Percentiles rank a stretch among this genome's conserved stretches.
phyloP scores from a whole-genome alignment of 2,329 filamentous ascomycete genomes.

The Parasarocladium wereldwijsianum region DNA sequence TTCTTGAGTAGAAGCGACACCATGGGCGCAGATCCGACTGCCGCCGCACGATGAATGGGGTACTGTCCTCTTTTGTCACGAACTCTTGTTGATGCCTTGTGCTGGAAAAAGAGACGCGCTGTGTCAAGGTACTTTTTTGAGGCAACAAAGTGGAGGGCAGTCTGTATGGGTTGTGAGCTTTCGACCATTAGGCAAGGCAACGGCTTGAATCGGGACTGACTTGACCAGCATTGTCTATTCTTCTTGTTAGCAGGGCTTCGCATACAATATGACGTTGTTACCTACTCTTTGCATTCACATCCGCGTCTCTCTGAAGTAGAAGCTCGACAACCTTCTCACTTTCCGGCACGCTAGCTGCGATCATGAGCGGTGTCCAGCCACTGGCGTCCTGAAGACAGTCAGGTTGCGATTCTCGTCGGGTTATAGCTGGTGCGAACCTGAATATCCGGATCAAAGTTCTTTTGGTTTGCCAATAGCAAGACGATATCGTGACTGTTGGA shows the following conservation, averaged over 20 bases:
- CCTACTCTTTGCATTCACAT: slow-evolving; percentile 58
- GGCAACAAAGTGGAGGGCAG: slow-evolving; percentile 78
- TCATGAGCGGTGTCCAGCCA: slow-evolving; percentile 78
- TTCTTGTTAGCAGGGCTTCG: no score
- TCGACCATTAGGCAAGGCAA: no score
- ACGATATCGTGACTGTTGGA: slow-evolving; percentile 68
- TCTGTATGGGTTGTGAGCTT: slow-evolving; percentile 35
- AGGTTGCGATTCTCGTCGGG: neutral
- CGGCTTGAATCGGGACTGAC: no score
- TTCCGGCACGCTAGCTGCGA: slow-evolving; percentile 60
- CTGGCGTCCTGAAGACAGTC: slow-evolving; percentile 43
- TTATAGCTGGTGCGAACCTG: slow-evolving; percentile 33
- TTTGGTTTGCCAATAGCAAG: slow-evolving; percentile 52
- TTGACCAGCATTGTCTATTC: slow-evolving; percentile 2
- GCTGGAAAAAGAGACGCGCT: slow-evolving; percentile 60
- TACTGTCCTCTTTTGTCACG: slow-evolving; percentile 84
- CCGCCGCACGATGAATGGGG: slow-evolving; percentile 80
- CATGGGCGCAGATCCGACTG: slow-evolving; percentile 79
- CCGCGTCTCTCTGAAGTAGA: slow-evolving; percentile 54
- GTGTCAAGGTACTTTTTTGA: slow-evolving; percentile 81
- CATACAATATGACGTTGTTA: neutral
- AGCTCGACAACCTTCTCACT: slow-evolving; percentile 53
- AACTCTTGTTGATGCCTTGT: slow-evolving; percentile 63
- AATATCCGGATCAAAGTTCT: slow-evolving; percentile 70
- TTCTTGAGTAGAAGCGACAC: slow-evolving; percentile 64